Conservation (phyloP, 164 flowering plant genomes). For the Litsea cubeba region DNA sequence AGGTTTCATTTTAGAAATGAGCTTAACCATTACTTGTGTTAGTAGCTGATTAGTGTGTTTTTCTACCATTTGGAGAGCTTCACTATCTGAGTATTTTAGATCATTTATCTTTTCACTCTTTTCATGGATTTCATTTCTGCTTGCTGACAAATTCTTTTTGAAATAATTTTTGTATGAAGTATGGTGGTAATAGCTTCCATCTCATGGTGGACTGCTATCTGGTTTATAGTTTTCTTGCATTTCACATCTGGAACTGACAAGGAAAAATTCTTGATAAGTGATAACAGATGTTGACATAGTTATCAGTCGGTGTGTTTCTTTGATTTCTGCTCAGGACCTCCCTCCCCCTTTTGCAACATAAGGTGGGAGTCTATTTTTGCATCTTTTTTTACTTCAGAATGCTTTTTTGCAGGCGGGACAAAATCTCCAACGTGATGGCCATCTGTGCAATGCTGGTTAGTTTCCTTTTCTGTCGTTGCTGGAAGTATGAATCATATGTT, state of each 20-base stretch:
- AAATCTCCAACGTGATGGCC: constrained; percentile 16
- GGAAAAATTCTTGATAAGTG: not conserved
- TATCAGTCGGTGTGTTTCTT: too few species aligned
- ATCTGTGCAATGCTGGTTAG: constrained; percentile 23
- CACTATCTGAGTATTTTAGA: not conserved
- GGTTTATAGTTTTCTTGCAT: too few species aligned
- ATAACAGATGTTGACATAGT: too few species aligned
- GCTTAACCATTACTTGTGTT: not conserved
- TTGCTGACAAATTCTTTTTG: too few species aligned
- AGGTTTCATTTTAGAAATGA: too few species aligned
- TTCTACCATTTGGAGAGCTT: not conserved
- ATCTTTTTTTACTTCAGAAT: not conserved
- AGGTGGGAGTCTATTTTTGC: too few species aligned
- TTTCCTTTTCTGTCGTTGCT: constrained; percentile 2
- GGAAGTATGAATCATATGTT: not conserved
- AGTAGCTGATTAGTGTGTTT: too few species aligned
- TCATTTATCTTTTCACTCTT: too few species aligned
- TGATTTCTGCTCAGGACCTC: not conserved
- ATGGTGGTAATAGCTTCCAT: not conserved
- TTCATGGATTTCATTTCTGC: too few species aligned
- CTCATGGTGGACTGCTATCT: not conserved
- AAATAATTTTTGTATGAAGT: too few species aligned
- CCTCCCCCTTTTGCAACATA: not conserved
- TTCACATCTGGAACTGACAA: too few species aligned
- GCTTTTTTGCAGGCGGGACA: constrained; percentile 20